Evolutionary conservation across 257 asterid genomes (phyloP).

Genomic region (Solanum dulcamara): DNA sequence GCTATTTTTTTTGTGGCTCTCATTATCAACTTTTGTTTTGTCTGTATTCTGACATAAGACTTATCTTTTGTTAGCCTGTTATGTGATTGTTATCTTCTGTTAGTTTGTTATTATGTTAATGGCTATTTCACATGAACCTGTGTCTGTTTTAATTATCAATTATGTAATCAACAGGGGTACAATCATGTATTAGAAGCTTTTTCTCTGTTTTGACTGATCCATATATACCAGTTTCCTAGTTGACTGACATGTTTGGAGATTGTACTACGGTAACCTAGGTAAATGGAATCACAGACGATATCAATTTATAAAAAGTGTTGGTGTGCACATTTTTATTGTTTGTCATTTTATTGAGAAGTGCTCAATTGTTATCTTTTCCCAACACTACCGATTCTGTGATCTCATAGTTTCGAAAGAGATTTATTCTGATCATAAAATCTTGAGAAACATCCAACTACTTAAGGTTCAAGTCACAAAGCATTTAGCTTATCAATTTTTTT

Average conservation of each 20-base stretch:
- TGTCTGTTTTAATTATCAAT: neutral
- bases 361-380: neutral
- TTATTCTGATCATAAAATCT: neutral
- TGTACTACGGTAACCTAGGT: neutral
- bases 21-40: neutral
- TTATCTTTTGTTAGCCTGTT: neutral
- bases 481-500: neutral
- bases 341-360: neutral
- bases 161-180: neutral
- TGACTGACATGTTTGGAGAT: neutral
- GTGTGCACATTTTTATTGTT: neutral
- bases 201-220: neutral
- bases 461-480: neutral
- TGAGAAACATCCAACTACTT: neutral
- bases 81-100: neutral
- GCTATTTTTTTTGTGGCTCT: neutral
- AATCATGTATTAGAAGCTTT: neutral
- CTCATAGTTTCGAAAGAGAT: neutral
- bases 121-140: neutral
- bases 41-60: neutral
- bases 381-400: neutral
- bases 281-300: neutral
- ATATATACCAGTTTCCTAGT: neutral
- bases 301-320: neutral
- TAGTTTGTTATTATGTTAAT: neutral